Percentiles rank a stretch among this genome's conserved stretches.
phyloP scores from a whole-genome alignment of 441 rosid genomes.

The Metrosideros polymorpha region DNA sequence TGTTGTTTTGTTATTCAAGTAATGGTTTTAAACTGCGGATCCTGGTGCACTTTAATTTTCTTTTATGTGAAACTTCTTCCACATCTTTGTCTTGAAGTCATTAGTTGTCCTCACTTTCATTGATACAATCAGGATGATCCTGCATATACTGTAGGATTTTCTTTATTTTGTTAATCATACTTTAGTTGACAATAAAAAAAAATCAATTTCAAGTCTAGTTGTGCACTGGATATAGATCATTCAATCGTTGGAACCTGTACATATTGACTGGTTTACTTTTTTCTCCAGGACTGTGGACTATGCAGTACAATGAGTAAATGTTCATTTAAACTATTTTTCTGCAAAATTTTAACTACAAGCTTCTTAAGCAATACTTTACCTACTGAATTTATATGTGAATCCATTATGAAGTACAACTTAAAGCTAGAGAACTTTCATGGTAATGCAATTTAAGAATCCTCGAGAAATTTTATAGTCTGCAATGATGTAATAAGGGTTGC shows the following conservation, averaged over 20 bases:
- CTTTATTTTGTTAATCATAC: not conserved
- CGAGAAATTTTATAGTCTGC: not conserved
- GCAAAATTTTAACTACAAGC: not conserved
- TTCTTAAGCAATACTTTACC: not conserved
- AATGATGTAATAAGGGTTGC: not conserved
- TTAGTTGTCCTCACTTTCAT: not conserved
- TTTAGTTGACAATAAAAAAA: not conserved
- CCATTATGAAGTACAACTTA: not conserved
- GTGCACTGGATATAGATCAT: not conserved
- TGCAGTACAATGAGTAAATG: not conserved
- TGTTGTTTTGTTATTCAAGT: not conserved
- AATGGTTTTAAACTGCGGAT: not conserved
- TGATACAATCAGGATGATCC: not conserved
- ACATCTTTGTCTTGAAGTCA: not conserved
- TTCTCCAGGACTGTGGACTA: not conserved
- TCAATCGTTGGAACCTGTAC: not conserved
- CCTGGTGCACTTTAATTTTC: not conserved
- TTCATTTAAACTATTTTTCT: not conserved
- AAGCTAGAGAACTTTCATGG: not conserved
- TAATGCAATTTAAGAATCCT: not conserved
- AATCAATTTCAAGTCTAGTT: not conserved
- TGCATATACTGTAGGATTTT: not conserved
- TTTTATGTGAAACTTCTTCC: not conserved
- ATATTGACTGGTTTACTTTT: not conserved
- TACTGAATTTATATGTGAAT: not conserved